Percentiles rank a stretch among this genome's conserved stretches.
Conservation (phyloP, 1,284 basidiomycete species). For the Ustilago trichophora region DNA sequence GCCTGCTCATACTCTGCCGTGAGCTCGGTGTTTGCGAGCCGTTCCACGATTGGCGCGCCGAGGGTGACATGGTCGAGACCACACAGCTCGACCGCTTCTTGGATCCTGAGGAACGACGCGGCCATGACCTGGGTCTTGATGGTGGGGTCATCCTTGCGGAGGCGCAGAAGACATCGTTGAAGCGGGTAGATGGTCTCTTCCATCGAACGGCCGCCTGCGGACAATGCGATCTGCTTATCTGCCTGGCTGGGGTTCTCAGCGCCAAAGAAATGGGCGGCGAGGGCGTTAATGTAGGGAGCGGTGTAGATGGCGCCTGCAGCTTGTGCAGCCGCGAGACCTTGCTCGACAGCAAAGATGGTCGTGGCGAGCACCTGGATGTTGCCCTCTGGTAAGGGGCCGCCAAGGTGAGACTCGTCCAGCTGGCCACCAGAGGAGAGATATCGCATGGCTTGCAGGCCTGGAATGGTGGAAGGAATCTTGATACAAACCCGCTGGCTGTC, state of each 20-base stretch:
- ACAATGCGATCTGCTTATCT: background rate
- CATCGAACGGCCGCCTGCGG: slow-evolving; percentile 6
- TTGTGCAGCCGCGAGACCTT: slow-evolving; percentile 27
- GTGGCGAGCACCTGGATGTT: slow-evolving; percentile 26
- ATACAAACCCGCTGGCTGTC: slow-evolving; percentile 10
- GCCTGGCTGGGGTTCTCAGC: slow-evolving; percentile 4
- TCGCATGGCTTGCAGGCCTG: slow-evolving; percentile 31
- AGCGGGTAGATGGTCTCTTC: slow-evolving; percentile 16
- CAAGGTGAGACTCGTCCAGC: slow-evolving; percentile 15
- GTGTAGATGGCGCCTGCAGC: slow-evolving; percentile 13
- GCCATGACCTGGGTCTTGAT: slow-evolving; percentile 23
- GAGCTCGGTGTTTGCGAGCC: slow-evolving; percentile 11
- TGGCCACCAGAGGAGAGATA: slow-evolving; percentile 24
- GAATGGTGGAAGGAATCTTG: slow-evolving; percentile 26
- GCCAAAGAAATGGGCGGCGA: slow-evolving; percentile 24
- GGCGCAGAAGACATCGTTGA: slow-evolving; percentile 9
- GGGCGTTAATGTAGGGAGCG: slow-evolving; percentile 33
- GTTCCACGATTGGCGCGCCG: slow-evolving; percentile 15
- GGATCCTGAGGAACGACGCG: slow-evolving; percentile 12
- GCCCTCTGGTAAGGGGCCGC: slow-evolving; percentile 10
- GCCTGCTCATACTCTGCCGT: background rate
- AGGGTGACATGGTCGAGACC: slow-evolving; percentile 25
- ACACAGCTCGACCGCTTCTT: slow-evolving; percentile 16
- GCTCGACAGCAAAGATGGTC: slow-evolving; percentile 25
- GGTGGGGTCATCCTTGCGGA: slow-evolving; percentile 3